Percentiles rank a stretch among this genome's conserved stretches.
phyloP scores from a whole-genome alignment of 202 grass and related monocot species.

The Miscanthus sacchariflorus region DNA sequence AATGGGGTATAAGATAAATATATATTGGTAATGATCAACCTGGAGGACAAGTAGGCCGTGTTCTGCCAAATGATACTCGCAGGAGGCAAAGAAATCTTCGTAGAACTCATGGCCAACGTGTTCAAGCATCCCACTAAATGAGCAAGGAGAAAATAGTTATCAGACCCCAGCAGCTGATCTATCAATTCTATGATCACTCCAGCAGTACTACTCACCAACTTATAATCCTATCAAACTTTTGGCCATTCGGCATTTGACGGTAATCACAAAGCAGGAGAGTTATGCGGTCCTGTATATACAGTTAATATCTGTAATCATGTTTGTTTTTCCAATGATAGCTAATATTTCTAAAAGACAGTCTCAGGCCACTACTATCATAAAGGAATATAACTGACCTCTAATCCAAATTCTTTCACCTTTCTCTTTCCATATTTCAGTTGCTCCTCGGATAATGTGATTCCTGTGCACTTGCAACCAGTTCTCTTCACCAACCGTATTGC shows the following conservation, averaged over 20 bases:
- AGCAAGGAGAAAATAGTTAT: background rate
- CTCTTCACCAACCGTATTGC: background rate
- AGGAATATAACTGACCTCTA: background rate
- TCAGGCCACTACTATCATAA: background rate
- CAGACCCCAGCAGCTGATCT: too few species aligned
- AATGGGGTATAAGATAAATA: background rate
- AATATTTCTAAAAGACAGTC: background rate
- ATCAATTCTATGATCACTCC: background rate
- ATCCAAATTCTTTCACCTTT: constrained; percentile 24
- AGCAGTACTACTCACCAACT: constrained; percentile 14
- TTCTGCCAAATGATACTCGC: constrained; percentile 65
- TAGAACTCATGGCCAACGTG: constrained; percentile 87
- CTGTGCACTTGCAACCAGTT: constrained; percentile 4
- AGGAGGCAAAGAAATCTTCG: constrained; percentile 67
- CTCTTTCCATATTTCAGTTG: background rate
- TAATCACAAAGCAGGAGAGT: constrained; percentile 23
- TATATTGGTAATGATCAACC: constrained; percentile 30
- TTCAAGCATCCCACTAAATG: constrained; percentile 28
- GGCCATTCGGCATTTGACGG: background rate
- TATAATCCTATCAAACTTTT: constrained; percentile 30
- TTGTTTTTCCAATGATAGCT: background rate
- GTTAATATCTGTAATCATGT: background rate
- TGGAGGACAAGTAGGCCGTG: constrained; percentile 75
- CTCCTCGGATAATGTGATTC: constrained; percentile 14
- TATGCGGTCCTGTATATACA: constrained; percentile 6